These are phyloP conservation scores for Dictyostelium purpureum DNA, from an alignment of 78 protist species.

Conservation along the genomic window DNA sequence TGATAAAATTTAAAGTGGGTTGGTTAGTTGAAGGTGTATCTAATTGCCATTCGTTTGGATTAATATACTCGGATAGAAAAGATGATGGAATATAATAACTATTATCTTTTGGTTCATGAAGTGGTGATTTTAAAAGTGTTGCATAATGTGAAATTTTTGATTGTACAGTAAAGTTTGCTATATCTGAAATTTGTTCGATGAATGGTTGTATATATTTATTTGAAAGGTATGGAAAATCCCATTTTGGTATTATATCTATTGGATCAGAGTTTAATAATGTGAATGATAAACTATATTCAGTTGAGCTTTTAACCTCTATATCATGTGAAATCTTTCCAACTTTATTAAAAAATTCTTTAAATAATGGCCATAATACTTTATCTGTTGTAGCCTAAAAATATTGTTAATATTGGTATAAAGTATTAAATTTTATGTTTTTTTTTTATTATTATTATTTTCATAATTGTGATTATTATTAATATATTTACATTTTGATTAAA, in stretches of 20 bases:
- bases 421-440: no score
- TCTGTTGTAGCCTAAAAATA: background rate
- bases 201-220: slow-evolving; percentile 48
- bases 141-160: slow-evolving; percentile 75
- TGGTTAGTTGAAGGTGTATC: slow-evolving; percentile 71
- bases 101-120: slow-evolving; percentile 1
- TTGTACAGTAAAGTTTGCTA: slow-evolving; percentile 78
- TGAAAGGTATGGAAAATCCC: slow-evolving; percentile 65
- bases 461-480: no score
- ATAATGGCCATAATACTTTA: slow-evolving; percentile 30
- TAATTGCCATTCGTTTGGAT: slow-evolving; percentile 79
- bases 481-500: background rate
- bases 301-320: slow-evolving; percentile 50
- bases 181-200: slow-evolving; percentile 61
- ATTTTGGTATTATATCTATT: slow-evolving; percentile 37
- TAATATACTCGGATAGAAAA: slow-evolving; percentile 60
- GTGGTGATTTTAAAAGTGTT: slow-evolving; percentile 50
- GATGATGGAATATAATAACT: slow-evolving; percentile 27
- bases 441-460: no score
- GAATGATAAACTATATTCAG: slow-evolving; percentile 75
- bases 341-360: slow-evolving; percentile 15
- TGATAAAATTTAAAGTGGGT: slow-evolving; percentile 75
- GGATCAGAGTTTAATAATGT: slow-evolving; percentile 76
- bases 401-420: background rate
- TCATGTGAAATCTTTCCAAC: slow-evolving; percentile 2